Evolutionary conservation across 371 early-diverging fungal species (phyloP).

Genomic region (Entomophthora muscae): DNA sequence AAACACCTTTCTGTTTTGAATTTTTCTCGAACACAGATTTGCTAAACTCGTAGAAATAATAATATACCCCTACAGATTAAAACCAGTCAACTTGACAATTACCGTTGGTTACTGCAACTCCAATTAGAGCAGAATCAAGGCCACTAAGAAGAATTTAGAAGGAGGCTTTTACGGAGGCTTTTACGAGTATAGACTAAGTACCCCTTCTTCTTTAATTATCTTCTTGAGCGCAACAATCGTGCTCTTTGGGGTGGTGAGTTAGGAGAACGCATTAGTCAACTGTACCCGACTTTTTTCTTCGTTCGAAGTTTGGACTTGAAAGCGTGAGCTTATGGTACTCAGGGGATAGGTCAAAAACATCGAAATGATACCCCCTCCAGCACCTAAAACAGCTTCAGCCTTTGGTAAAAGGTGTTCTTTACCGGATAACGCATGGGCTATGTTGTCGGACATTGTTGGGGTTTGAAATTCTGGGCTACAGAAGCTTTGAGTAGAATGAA

Average conservation of each 20-base stretch:
- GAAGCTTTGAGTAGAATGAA: no score
- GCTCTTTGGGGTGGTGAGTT: constrained; percentile 18
- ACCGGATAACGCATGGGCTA: constrained; percentile 14
- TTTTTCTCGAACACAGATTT: constrained; percentile 66
- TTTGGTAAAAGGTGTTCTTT: not conserved
- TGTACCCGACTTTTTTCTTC: constrained; percentile 19
- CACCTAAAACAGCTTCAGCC: constrained; percentile 32
- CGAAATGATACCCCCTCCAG: constrained; percentile 87
- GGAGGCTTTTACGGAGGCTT: constrained; percentile 10
- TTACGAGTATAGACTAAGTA: constrained; percentile 77
- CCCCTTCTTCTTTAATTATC: constrained; percentile 76
- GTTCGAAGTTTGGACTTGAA: constrained; percentile 68
- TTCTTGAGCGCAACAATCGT: constrained; percentile 61
- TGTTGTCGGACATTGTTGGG: constrained; percentile 13
- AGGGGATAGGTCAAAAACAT: constrained; percentile 91
- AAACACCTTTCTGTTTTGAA: constrained; percentile 37
- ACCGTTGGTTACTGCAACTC: constrained; percentile 89
- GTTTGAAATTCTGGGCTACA: no score
- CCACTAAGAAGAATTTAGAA: constrained; percentile 35
- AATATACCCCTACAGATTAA: constrained; percentile 42
- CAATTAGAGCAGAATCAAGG: constrained; percentile 86
- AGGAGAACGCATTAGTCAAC: not conserved
- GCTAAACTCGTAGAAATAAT: constrained; percentile 86
- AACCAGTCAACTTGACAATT: constrained; percentile 2
- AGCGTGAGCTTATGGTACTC: constrained; percentile 74